A percentile compares a stretch with the other conserved stretches of the same genome.
These are phyloP conservation scores for Annulohypoxylon truncatum DNA, from an alignment of 2,329 filamentous ascomycete species.

Conservation along the genomic window DNA sequence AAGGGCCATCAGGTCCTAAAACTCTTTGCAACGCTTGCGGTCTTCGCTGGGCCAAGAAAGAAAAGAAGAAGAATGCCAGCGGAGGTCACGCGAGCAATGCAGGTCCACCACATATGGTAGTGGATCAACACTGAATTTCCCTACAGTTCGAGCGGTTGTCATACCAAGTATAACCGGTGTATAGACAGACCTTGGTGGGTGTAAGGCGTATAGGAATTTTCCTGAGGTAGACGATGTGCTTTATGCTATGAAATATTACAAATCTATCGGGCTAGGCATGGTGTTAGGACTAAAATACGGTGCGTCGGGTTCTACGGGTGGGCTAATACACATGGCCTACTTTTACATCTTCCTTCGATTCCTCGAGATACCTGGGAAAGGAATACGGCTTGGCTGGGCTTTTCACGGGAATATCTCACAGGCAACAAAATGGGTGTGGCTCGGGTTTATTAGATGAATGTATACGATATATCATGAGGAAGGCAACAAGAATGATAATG, in stretches of 20 bases:
- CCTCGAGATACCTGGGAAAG: slow-evolving; percentile 37
- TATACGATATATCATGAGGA: slow-evolving; percentile 38
- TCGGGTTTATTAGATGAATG: slow-evolving; percentile 24
- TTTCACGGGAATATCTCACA: slow-evolving; percentile 33
- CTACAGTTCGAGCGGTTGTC: not conserved
- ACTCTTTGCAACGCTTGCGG: slow-evolving; percentile 97
- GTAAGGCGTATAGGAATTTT: slow-evolving; percentile 35
- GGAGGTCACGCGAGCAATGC: slow-evolving; percentile 26
- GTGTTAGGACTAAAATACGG: slow-evolving; percentile 37
- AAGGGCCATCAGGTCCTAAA: slow-evolving; percentile 91
- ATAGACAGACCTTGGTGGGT: slow-evolving; percentile 27
- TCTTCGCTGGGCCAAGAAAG: slow-evolving; percentile 79
- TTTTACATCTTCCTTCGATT: slow-evolving; percentile 22
- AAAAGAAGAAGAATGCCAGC: slow-evolving; percentile 72
- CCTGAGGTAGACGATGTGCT: slow-evolving; percentile 23
- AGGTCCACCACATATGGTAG: slow-evolving; percentile 24
- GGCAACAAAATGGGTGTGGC: slow-evolving; percentile 38
- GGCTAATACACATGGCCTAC: slow-evolving; percentile 15
- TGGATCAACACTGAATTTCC: slow-evolving; percentile 25
- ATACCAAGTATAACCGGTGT: slow-evolving; percentile 20
- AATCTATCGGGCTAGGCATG: slow-evolving; percentile 24
- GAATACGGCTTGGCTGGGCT: slow-evolving; percentile 19
- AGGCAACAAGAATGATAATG: slow-evolving; percentile 33
- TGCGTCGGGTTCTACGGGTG: slow-evolving; percentile 21
- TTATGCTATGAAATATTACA: slow-evolving; percentile 22